Evolutionary conservation across 495 filamentous ascomycete genomes (phyloP).

Genomic region (Podospora didyma): DNA sequence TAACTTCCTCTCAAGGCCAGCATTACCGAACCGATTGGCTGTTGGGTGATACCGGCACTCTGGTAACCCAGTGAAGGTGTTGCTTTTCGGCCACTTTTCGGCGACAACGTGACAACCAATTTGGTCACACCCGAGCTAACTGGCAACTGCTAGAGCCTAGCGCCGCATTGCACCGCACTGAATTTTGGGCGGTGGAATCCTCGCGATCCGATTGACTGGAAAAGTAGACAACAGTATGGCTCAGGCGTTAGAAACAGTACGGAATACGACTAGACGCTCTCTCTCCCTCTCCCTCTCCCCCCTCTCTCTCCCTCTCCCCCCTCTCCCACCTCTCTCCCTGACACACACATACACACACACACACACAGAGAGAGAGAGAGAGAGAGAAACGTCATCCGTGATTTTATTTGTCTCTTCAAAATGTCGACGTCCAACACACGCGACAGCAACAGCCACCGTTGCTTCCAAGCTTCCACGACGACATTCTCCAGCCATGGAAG

Average conservation of each 20-base stretch:
- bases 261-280: background rate
- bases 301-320: too few species aligned
- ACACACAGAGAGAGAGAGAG: background rate
- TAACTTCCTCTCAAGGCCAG: background rate
- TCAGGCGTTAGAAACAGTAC: background rate
- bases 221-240: background rate
- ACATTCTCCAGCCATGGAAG: background rate
- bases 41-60: background rate
- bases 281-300: background rate
- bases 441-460: background rate
- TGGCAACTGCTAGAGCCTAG: background rate
- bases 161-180: background rate
- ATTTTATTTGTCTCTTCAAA: background rate
- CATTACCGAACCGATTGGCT: background rate
- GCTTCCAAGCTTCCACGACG: background rate
- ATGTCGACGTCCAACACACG: background rate
- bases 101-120: background rate
- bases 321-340: too few species aligned
- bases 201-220: background rate
- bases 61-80: background rate
- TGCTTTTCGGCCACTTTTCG: background rate
- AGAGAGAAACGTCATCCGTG: background rate
- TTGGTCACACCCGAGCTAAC: background rate
- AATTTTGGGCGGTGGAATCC: background rate
- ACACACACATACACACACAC: too few species aligned